phyloP scores from a whole-genome alignment of 2,329 filamentous ascomycete genomes.

The Triangularia setosa region DNA sequence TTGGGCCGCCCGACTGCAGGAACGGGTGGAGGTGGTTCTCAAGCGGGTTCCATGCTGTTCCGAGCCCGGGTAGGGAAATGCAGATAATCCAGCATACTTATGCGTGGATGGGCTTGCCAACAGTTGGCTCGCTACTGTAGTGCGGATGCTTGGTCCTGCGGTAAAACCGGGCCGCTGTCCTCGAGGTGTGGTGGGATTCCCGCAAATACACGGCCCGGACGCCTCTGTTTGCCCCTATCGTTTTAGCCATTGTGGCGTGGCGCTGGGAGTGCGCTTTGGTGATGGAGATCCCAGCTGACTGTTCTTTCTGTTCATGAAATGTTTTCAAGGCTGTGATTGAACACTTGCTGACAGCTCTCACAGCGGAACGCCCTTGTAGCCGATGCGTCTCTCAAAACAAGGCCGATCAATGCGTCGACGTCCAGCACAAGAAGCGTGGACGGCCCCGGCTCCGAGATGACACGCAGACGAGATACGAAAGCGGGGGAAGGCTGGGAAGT shows the following conservation, averaged over 20 bases:
- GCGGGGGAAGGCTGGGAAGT: slow-evolving; percentile 41
- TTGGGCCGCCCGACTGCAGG: slow-evolving; percentile 23
- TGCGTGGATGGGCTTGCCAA: slow-evolving; percentile 11
- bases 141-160: slow-evolving; percentile 18
- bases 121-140: slow-evolving; percentile 21
- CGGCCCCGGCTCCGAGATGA: slow-evolving; percentile 74
- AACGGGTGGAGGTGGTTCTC: slow-evolving; percentile 24
- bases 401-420: slow-evolving; percentile 74
- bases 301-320: background rate
- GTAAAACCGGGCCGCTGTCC: slow-evolving; percentile 26
- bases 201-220: slow-evolving; percentile 14
- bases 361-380: slow-evolving; percentile 72
- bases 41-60: slow-evolving; percentile 26
- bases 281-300: background rate
- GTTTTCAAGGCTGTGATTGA: background rate
- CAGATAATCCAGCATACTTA: slow-evolving; percentile 8
- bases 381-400: slow-evolving; percentile 76
- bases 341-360: slow-evolving; percentile 32
- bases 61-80: slow-evolving; percentile 16
- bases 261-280: background rate
- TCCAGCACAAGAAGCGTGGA: slow-evolving; percentile 81
- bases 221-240: slow-evolving; percentile 1
- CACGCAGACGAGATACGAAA: slow-evolving; percentile 56
- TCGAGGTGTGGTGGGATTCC: slow-evolving; percentile 20
- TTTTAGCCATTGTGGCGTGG: slow-evolving; percentile 19